A percentile compares a stretch with the other conserved stretches of the same genome.
These are phyloP conservation scores for Heimioporus sp. DNA, from an alignment of 768 basidiomycete genomes.

Conservation along the genomic window DNA sequence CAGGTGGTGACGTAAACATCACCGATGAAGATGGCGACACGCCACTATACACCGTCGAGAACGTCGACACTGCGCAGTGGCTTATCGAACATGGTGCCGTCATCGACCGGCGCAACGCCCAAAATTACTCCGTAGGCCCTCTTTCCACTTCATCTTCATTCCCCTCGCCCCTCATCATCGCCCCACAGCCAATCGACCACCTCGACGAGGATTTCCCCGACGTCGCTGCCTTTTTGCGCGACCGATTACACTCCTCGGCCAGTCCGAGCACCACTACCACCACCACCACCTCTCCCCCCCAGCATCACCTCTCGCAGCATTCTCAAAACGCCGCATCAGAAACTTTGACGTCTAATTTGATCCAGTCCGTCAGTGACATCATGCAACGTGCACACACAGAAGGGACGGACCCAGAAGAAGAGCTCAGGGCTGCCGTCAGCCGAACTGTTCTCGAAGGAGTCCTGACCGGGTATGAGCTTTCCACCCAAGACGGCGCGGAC, in stretches of 20 bases:
- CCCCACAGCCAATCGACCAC: constrained; percentile 56
- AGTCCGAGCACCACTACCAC: neutral
- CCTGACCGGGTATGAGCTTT: constrained; percentile 56
- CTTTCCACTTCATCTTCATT: constrained; percentile 3
- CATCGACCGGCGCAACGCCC: constrained; percentile 58
- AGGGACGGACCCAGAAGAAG: constrained; percentile 65
- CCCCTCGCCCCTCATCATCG: constrained; percentile 9
- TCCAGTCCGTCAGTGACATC: constrained; percentile 65
- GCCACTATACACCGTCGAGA: constrained; percentile 88
- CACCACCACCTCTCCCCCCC: constrained; percentile 4
- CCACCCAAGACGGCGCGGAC: constrained; percentile 19
- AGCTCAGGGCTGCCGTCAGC: constrained; percentile 59
- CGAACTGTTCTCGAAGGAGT: constrained; percentile 68
- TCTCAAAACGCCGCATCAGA: constrained; percentile 70
- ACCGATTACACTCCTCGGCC: constrained; percentile 24
- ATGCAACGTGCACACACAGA: constrained; percentile 56
- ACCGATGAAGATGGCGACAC: constrained; percentile 88
- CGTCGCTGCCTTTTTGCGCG: constrained; percentile 61
- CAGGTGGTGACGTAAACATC: constrained; percentile 86
- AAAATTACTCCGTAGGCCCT: constrained; percentile 70
- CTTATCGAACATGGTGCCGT: constrained; percentile 78
- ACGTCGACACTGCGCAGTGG: constrained; percentile 70
- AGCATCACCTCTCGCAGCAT: constrained; percentile 54
- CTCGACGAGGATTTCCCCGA: constrained; percentile 69
- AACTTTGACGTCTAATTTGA: constrained; percentile 61